These are phyloP conservation scores for Lentinula guzmanii DNA, from an alignment of 768 basidiomycete species.

Conservation along the genomic window DNA sequence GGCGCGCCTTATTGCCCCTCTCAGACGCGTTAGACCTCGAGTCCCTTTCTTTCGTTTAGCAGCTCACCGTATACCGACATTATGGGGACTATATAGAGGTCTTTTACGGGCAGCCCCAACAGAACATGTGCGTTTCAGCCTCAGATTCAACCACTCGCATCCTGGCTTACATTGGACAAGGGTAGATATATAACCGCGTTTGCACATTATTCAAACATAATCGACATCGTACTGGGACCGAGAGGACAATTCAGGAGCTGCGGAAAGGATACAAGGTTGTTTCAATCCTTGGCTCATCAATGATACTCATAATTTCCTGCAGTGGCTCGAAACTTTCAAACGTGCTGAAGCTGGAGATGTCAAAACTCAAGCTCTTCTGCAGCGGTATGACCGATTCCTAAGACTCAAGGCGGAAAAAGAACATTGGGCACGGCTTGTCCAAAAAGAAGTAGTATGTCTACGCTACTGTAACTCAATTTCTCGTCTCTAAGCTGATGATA, in stretches of 20 bases:
- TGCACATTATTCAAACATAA: slow-evolving; percentile 47
- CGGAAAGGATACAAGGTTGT: slow-evolving; percentile 53
- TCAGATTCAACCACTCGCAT: neutral
- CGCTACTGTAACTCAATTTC: neutral
- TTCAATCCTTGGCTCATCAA: neutral
- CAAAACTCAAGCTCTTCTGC: slow-evolving; percentile 37
- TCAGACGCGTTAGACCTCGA: slow-evolving; percentile 54
- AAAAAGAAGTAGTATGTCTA: slow-evolving; percentile 46
- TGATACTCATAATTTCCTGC: slow-evolving; percentile 2
- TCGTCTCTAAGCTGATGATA: neutral
- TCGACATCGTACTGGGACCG: slow-evolving; percentile 47
- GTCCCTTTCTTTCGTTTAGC: slow-evolving; percentile 64
- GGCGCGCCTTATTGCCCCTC: slow-evolving; percentile 44
- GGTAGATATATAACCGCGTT: slow-evolving; percentile 55
- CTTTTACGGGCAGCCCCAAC: slow-evolving; percentile 52
- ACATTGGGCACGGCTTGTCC: slow-evolving; percentile 37
- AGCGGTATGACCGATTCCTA: slow-evolving; percentile 56
- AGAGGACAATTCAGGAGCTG: slow-evolving; percentile 39
- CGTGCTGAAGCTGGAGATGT: slow-evolving; percentile 49
- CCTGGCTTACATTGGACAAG: slow-evolving; percentile 5
- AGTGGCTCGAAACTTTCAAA: slow-evolving; percentile 60
- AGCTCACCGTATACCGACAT: slow-evolving; percentile 70
- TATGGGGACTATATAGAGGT: slow-evolving; percentile 73
- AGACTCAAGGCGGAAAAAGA: slow-evolving; percentile 42
- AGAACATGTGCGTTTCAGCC: slow-evolving; percentile 40